Conservation (phyloP, 1,284 basidiomycete species). For the Austroboletus niveus region DNA sequence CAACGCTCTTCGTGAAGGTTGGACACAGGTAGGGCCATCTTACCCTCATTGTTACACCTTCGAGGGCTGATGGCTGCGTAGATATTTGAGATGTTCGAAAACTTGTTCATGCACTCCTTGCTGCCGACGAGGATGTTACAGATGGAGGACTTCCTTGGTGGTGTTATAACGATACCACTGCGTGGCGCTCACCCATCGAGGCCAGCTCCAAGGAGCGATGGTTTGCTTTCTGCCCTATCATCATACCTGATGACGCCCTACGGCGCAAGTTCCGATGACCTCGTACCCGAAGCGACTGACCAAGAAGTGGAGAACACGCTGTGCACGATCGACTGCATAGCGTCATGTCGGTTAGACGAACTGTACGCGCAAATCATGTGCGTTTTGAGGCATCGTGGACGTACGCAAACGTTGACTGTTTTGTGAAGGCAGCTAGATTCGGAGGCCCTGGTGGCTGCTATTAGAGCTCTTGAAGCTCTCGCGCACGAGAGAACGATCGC, state of each 20-base stretch:
- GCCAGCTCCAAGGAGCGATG: constrained; percentile 69
- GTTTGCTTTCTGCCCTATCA: constrained; percentile 90
- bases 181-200: constrained; percentile 72
- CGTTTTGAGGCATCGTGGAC: constrained; percentile 31
- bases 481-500: constrained; percentile 85
- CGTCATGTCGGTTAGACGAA: constrained; percentile 91
- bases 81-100: constrained; percentile 99
- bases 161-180: constrained; percentile 85
- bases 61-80: constrained; percentile 31
- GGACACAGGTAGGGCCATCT: constrained; percentile 69
- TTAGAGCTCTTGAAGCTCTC: constrained; percentile 85
- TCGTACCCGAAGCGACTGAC: constrained; percentile 81
- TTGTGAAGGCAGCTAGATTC: constrained; percentile 64
- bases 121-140: constrained; percentile 87
- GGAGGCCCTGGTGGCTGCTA: constrained; percentile 78
- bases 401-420: constrained; percentile 11
- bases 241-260: constrained; percentile 98
- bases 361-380: constrained; percentile 91
- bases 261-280: constrained; percentile 62
- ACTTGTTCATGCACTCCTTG: constrained; percentile 91
- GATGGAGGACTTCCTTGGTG: constrained; percentile 96
- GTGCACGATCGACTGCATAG: constrained; percentile 93
- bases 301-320: constrained; percentile 93
- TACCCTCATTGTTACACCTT: background rate
- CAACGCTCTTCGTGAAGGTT: constrained; percentile 91